phyloP scores from a whole-genome alignment of 2,329 filamentous ascomycete species.

The Fusarium papillatum region DNA sequence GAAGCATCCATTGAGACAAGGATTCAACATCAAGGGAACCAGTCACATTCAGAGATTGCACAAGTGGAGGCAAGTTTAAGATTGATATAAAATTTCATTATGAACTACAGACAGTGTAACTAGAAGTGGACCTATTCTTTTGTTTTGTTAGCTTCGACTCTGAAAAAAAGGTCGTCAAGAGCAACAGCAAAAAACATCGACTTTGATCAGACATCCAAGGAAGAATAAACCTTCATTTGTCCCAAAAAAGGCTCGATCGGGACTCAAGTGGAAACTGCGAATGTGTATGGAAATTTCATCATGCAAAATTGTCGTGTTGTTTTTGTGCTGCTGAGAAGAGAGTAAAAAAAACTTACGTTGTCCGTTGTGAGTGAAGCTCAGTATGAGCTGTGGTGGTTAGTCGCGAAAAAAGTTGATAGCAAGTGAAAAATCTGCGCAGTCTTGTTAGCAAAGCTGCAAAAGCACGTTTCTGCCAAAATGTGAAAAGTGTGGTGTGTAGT shows the following conservation, averaged over 20 bases:
- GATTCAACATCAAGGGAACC: not conserved
- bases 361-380: not conserved
- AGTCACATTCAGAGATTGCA: not conserved
- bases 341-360: slow-evolving; percentile 36
- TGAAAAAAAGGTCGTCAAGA: slow-evolving; percentile 14
- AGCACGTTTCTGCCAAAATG: slow-evolving; percentile 4
- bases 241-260: slow-evolving; percentile 75
- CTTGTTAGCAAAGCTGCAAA: slow-evolving; percentile 39
- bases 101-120: not conserved
- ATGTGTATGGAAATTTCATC: slow-evolving; percentile 84
- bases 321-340: slow-evolving; percentile 13
- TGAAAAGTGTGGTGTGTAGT: slow-evolving; percentile 51
- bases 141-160: slow-evolving; percentile 40
- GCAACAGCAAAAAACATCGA: slow-evolving; percentile 27
- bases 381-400: slow-evolving; percentile 22
- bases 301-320: slow-evolving; percentile 52
- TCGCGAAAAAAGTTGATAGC: slow-evolving; percentile 9
- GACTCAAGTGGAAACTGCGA: slow-evolving; percentile 93
- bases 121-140: slow-evolving; percentile 16
- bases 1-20: not conserved
- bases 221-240: slow-evolving; percentile 78
- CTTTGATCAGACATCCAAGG: slow-evolving; percentile 81
- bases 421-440: slow-evolving; percentile 24
- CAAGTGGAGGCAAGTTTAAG: not conserved
- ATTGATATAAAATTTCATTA: slow-evolving; percentile 1